Evolutionary conservation across 2,329 filamentous ascomycete species (phyloP).

Genomic region (Paecilomyces sp.): DNA sequence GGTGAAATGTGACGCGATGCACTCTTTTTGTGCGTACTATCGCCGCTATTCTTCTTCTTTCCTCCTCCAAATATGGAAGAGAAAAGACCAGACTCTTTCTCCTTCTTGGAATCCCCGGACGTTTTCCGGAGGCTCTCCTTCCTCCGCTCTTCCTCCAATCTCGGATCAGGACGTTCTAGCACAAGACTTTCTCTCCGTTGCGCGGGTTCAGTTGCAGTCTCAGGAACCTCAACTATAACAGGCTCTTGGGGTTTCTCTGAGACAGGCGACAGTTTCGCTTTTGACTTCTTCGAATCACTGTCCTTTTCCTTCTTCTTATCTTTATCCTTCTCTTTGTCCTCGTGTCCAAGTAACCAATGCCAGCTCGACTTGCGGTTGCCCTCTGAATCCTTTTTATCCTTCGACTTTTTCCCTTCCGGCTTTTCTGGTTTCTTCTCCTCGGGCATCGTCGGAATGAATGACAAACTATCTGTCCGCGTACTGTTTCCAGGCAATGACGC

Average conservation of each 20-base stretch:
- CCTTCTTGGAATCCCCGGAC: slow-evolving; percentile 64
- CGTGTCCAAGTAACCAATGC: slow-evolving; percentile 66
- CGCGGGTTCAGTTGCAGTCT: slow-evolving; percentile 72
- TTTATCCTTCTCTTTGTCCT: slow-evolving; percentile 62
- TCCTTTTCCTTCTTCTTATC: slow-evolving; percentile 55
- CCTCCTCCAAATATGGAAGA: slow-evolving; percentile 85
- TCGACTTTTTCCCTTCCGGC: slow-evolving; percentile 57
- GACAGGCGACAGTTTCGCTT: slow-evolving; percentile 40
- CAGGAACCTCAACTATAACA: slow-evolving; percentile 75
- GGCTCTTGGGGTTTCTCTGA: slow-evolving; percentile 59
- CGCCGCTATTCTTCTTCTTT: slow-evolving; percentile 78
- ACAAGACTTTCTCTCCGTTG: slow-evolving; percentile 66
- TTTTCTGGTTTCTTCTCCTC: slow-evolving; percentile 58
- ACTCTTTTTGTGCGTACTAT: slow-evolving; percentile 67
- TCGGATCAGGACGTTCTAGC: slow-evolving; percentile 70
- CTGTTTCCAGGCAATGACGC: slow-evolving; percentile 64
- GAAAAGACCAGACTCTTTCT: slow-evolving; percentile 82
- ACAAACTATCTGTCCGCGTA: slow-evolving; percentile 68
- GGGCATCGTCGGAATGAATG: slow-evolving; percentile 68
- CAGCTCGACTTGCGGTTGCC: slow-evolving; percentile 68
- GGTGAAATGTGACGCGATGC: slow-evolving; percentile 69
- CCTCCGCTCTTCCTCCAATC: slow-evolving; percentile 62
- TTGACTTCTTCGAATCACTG: slow-evolving; percentile 54
- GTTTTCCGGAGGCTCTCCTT: slow-evolving; percentile 72
- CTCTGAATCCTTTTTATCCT: slow-evolving; percentile 66